Base-by-base conservation (phyloP, 1,284 basidiomycete genomes). In the Porodaedalea pini region DNA sequence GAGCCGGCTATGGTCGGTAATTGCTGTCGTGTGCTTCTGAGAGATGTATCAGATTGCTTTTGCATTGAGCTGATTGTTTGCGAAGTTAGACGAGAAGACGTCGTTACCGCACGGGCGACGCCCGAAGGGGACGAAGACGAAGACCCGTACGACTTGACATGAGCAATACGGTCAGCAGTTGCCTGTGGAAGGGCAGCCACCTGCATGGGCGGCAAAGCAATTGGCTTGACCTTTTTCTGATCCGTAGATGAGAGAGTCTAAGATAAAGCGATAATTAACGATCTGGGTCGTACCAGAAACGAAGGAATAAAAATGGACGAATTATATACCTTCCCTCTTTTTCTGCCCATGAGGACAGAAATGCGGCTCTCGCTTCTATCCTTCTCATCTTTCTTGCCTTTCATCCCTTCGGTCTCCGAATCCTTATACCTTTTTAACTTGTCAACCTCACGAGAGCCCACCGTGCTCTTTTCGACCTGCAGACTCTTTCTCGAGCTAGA, bases 1-100 rank as follows among this genome's bases (percentile, higher is more conserved):
- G 92, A 94, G 29, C 92, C 94, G 34, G 90, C 88, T 58, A 96
- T 95, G 2, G 92, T 90, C 4, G 93, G 92, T 6, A 96, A 72
- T 62, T 86, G 83, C 64, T 83, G 82, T 53, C 89, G 83, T 57
- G 75, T 82, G 32, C 57, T 62, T 17, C 90, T 84, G 40, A 92
- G 77, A 25, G 90, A 91, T 4, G 82, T 73, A 68, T 92, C 89
- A 10, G 89, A 90, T 57, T 87, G 83, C 67, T 91, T 90, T 70
- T 87, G 85, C 83, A 89, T 78, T 13, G 87, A 89, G 68, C 88
- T 90, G 56, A 82, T 79, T 25, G 88, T 90, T 66, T 89, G 88
- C 0, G 85, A 79, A 19, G 85, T 89, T 54, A 79, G 74, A 50
- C 88, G 76, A 45, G 88, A 88, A 17, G 78, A 76, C 6, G 71